Evolutionary conservation across 306 rosid genomes (phyloP).

Genomic region (Betula pendula): DNA sequence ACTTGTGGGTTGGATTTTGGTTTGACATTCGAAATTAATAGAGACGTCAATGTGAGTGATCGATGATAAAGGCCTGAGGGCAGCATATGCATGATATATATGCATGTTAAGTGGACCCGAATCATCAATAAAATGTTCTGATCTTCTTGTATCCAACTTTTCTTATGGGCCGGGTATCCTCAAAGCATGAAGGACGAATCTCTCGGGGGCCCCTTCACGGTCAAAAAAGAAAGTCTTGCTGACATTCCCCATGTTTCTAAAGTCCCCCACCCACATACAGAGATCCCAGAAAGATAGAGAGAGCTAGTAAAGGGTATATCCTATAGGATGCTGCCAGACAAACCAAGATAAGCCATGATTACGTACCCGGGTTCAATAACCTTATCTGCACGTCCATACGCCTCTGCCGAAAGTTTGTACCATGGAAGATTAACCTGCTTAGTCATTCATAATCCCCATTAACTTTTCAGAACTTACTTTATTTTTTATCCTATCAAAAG

Average conservation of each 20-base stretch:
- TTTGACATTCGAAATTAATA: constrained; percentile 32
- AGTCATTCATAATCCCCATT: neutral
- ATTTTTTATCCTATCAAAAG: too few species aligned
- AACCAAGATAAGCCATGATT: constrained; percentile 29
- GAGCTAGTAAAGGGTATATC: neutral
- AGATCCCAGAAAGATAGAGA: neutral
- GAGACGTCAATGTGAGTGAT: neutral
- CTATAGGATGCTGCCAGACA: constrained; percentile 16
- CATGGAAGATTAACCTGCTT: constrained; percentile 1
- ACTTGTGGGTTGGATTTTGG: neutral
- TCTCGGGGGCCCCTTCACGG: constrained; percentile 26
- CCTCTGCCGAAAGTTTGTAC: constrained; percentile 37
- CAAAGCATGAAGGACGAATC: constrained; percentile 43
- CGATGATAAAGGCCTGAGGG: too few species aligned
- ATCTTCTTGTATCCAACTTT: constrained; percentile 1
- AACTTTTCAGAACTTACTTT: neutral
- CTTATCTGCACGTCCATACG: constrained; percentile 32
- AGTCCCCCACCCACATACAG: constrained; percentile 44
- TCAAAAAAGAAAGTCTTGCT: constrained; percentile 47
- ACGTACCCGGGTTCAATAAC: neutral
- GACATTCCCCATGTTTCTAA: constrained; percentile 40
- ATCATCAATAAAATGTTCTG: neutral
- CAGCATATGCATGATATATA: too few species aligned
- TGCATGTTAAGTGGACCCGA: constrained; percentile 29
- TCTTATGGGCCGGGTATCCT: constrained; percentile 28